Evolutionary conservation across 2,329 filamentous ascomycete species (phyloP).

Genomic region (Microsporum ferrugineum): DNA sequence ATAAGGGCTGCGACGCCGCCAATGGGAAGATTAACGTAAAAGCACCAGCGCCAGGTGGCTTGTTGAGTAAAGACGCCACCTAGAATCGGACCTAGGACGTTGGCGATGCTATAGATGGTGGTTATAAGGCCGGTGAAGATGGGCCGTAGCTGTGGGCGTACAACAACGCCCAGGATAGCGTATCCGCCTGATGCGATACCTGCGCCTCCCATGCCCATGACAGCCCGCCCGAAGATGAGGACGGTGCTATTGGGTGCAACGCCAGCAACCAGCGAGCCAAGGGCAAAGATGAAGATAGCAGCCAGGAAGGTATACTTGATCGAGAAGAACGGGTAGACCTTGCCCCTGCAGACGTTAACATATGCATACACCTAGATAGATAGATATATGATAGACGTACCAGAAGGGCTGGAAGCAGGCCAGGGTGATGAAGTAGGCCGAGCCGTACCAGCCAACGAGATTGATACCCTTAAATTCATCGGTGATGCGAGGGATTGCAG

Average conservation of each 20-base stretch:
- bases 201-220: conserved; percentile 24
- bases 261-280: conserved; percentile 31
- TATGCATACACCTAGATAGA: conserved; percentile 25
- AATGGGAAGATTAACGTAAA: conserved; percentile 27
- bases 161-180: conserved; percentile 31
- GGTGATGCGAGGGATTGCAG: conserved; percentile 39
- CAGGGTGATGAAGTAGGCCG: conserved; percentile 34
- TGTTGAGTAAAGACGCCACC: conserved; percentile 50
- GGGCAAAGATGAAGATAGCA: conserved; percentile 31
- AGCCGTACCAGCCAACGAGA: conserved; percentile 40
- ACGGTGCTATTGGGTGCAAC: conserved; percentile 27
- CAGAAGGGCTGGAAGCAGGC: conserved; percentile 35
- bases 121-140: conserved; percentile 12
- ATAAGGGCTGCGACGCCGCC: conserved; percentile 15
- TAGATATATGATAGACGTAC: conserved; percentile 13
- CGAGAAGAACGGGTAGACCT: conserved; percentile 33
- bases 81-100: conserved; percentile 35
- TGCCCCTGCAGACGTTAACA: conserved; percentile 28
- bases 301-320: conserved; percentile 33
- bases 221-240: conserved; percentile 30
- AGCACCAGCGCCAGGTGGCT: conserved; percentile 16
- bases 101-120: conserved; percentile 13
- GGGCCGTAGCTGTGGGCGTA: conserved; percentile 21
- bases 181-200: conserved; percentile 30
- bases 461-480: conserved; percentile 37